A percentile compares a stretch with the other conserved stretches of the same genome.
phyloP scores from a whole-genome alignment of 768 basidiomycete genomes.

The Lactarius indigo region DNA sequence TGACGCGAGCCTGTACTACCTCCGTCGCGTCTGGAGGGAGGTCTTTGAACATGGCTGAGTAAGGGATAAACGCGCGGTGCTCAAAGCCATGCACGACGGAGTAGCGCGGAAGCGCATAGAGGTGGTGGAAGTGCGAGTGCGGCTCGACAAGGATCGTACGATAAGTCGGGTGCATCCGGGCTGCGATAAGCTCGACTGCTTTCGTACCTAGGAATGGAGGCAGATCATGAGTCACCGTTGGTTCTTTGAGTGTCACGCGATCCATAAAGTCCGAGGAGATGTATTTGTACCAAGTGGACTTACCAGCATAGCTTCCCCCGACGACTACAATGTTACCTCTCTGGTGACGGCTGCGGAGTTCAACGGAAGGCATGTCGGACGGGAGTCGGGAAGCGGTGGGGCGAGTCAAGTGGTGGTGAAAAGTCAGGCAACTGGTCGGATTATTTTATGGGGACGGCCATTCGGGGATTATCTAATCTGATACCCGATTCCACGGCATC shows the following conservation, averaged over 20 bases:
- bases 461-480: neutral
- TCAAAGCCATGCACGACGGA: constrained; percentile 29
- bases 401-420: neutral
- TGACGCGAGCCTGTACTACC: constrained; percentile 25
- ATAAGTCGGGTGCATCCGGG: constrained; percentile 28
- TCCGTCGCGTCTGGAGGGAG: constrained; percentile 29
- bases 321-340: constrained; percentile 35
- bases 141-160: constrained; percentile 35
- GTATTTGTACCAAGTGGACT: neutral
- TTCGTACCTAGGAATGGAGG: constrained; percentile 22
- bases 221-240: neutral
- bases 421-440: neutral
- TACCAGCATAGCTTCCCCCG: constrained; percentile 37
- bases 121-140: constrained; percentile 35
- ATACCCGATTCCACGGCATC: neutral
- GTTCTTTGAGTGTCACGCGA: neutral
- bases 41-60: constrained; percentile 28
- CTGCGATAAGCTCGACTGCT: constrained; percentile 28
- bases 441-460: neutral
- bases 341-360: neutral
- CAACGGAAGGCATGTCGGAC: neutral
- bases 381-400: neutral
- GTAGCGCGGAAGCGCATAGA: constrained; percentile 37
- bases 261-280: neutral
- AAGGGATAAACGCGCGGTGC: constrained; percentile 37